phyloP scores from a whole-genome alignment of 345 rosid genomes.

The Raphanus raphanistrum region DNA sequence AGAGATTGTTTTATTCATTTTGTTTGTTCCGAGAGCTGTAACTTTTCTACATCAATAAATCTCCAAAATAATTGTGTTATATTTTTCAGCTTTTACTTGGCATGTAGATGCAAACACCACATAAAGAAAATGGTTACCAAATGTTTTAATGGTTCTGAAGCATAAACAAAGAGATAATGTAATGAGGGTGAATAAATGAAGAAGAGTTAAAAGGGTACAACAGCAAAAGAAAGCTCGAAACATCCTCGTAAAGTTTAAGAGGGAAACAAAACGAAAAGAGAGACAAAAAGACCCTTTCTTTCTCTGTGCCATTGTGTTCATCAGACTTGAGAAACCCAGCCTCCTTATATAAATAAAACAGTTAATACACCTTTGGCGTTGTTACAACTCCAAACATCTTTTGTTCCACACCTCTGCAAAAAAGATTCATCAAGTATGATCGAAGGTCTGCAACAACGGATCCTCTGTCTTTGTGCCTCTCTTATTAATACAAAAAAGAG shows the following conservation, averaged over 20 bases:
- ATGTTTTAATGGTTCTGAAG: background rate
- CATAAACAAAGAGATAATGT: background rate
- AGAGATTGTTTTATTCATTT: conserved; percentile 27
- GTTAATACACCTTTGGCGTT: conserved; percentile 42
- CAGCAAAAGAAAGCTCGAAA: conserved; percentile 19
- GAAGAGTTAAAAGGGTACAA: conserved; percentile 22
- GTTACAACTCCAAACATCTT: conserved; percentile 35
- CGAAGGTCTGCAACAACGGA: background rate
- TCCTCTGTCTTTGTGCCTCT: conserved; percentile 19
- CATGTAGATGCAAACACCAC: background rate
- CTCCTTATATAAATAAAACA: background rate
- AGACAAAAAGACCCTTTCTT: background rate
- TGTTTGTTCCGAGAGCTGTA: conserved; percentile 15
- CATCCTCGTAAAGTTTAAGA: background rate
- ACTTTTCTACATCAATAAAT: conserved; percentile 20
- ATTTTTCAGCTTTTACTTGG: background rate
- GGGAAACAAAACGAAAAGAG: background rate
- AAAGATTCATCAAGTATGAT: no score
- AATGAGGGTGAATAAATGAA: background rate
- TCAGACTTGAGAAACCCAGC: conserved; percentile 16
- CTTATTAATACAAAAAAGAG: conserved; percentile 14
- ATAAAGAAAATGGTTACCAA: background rate
- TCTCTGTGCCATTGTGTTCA: conserved; percentile 23
- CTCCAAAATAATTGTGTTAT: background rate
- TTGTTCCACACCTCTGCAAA: background rate